A percentile compares a stretch with the other conserved stretches of the same genome.
Evolutionary conservation across 2,329 filamentous ascomycete genomes (phyloP).

Genomic region (Sarocladium oryzae): DNA sequence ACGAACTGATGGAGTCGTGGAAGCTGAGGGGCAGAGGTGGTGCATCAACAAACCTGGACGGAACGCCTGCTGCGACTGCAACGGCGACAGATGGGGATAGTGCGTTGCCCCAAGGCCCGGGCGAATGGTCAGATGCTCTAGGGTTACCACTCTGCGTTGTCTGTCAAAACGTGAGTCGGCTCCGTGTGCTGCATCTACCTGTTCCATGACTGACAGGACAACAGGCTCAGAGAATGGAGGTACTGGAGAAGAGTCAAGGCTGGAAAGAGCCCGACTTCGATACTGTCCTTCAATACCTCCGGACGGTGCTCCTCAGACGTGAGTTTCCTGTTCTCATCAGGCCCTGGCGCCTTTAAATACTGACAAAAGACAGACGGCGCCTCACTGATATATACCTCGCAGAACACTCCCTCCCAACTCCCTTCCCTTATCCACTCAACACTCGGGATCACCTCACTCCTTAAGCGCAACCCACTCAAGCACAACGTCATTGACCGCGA

Average conservation of each 20-base stretch:
- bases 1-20: slow-evolving; percentile 78
- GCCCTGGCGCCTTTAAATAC: slow-evolving; percentile 13
- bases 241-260: slow-evolving; percentile 77
- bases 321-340: slow-evolving; percentile 27
- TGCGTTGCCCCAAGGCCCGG: slow-evolving; percentile 71
- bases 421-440: slow-evolving; percentile 78
- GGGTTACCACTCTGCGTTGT: slow-evolving; percentile 86
- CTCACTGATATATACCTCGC: slow-evolving; percentile 78
- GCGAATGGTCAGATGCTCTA: slow-evolving; percentile 88
- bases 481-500: slow-evolving; percentile 91
- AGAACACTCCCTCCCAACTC: slow-evolving; percentile 68
- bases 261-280: slow-evolving; percentile 98
- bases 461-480: slow-evolving; percentile 73
- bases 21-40: slow-evolving; percentile 66
- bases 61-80: slow-evolving; percentile 49
- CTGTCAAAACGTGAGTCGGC: slow-evolving; percentile 76
- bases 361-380: slow-evolving; percentile 56
- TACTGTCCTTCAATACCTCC: slow-evolving; percentile 85
- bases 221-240: slow-evolving; percentile 82
- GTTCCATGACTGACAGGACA: slow-evolving; percentile 16
- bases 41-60: slow-evolving; percentile 56
- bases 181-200: slow-evolving; percentile 12
- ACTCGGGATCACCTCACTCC: slow-evolving; percentile 75
- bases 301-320: slow-evolving; percentile 85
- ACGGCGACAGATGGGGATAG: slow-evolving; percentile 54